phyloP scores from a whole-genome alignment of 1,284 basidiomycete species.

The Marasmius sp. region DNA sequence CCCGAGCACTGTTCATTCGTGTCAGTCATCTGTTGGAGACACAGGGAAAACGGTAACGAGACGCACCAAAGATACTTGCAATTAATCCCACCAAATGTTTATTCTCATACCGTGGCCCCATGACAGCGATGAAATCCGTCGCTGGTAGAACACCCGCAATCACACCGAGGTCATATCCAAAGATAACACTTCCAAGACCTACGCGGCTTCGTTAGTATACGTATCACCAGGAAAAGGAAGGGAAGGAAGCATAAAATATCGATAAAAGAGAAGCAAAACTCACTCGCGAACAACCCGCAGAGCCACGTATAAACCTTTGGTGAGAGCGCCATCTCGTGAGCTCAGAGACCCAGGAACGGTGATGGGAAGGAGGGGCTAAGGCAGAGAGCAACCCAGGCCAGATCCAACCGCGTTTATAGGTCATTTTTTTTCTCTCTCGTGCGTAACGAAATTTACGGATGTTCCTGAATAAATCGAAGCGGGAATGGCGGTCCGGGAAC shows the following conservation, averaged over 20 bases:
- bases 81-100: conserved; percentile 35
- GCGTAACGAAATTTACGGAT: too few species aligned
- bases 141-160: conserved; percentile 39
- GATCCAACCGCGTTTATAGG: not conserved
- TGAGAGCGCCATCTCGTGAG: conserved; percentile 29
- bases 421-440: too few species aligned
- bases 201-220: conserved; percentile 38
- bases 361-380: not conserved
- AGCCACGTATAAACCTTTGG: conserved; percentile 60
- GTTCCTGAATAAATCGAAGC: too few species aligned
- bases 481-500: too few species aligned
- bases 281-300: conserved; percentile 57
- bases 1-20: conserved; percentile 27
- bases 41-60: not conserved
- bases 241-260: conserved; percentile 27
- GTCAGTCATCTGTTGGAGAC: not conserved
- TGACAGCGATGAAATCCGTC: conserved; percentile 29
- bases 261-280: conserved; percentile 20
- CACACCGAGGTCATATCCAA: conserved; percentile 42
- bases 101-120: conserved; percentile 35
- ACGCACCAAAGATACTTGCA: conserved; percentile 39
- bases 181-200: conserved; percentile 47
- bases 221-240: conserved; percentile 1
- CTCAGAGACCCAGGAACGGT: not conserved
- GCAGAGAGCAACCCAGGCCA: not conserved